phyloP scores from a whole-genome alignment of 2,329 filamentous ascomycete species.

The Phaeophleospora eucalypticola region DNA sequence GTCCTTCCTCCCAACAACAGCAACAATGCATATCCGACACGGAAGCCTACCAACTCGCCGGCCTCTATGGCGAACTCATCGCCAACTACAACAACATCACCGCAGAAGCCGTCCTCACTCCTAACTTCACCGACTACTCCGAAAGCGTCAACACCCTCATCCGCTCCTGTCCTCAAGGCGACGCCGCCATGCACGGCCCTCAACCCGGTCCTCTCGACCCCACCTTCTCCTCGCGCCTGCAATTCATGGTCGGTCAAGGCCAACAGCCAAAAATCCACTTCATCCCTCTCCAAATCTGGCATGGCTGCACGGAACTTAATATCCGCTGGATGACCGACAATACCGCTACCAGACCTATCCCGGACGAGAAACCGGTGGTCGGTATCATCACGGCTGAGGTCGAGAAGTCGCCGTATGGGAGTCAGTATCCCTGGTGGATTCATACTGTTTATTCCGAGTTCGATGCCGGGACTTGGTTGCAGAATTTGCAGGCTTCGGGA shows the following conservation, averaged over 20 bases:
- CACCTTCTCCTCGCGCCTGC: conserved; percentile 25
- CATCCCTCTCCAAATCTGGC: conserved; percentile 28
- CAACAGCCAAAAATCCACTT: conserved; percentile 32
- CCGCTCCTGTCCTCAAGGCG: conserved; percentile 29
- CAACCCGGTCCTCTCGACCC: conserved; percentile 22
- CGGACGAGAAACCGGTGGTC: conserved; percentile 25
- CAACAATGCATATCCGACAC: conserved; percentile 1
- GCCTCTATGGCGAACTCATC: conserved; percentile 29
- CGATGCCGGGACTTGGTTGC: conserved; percentile 32
- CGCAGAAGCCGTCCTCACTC: conserved; percentile 23
- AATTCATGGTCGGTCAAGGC: conserved; percentile 30
- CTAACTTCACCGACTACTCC: conserved; percentile 31
- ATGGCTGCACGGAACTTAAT: conserved; percentile 27
- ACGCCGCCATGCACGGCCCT: conserved; percentile 20
- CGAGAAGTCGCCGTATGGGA: conserved; percentile 8
- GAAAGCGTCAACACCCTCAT: conserved; percentile 34
- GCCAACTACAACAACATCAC: conserved; percentile 23
- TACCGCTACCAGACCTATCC: conserved; percentile 22
- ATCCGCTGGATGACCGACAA: conserved; percentile 31
- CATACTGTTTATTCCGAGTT: conserved; percentile 31
- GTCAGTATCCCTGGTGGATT: conserved; percentile 26
- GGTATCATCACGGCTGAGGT: conserved; percentile 27
- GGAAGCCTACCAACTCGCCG: too few relatives aligned
- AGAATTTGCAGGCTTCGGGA: conserved; percentile 26
- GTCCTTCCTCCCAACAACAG: too few relatives aligned